These are phyloP conservation scores for Paralagenidium karlingii DNA, from an alignment of 352 stramenopile genomes.

Conservation along the genomic window DNA sequence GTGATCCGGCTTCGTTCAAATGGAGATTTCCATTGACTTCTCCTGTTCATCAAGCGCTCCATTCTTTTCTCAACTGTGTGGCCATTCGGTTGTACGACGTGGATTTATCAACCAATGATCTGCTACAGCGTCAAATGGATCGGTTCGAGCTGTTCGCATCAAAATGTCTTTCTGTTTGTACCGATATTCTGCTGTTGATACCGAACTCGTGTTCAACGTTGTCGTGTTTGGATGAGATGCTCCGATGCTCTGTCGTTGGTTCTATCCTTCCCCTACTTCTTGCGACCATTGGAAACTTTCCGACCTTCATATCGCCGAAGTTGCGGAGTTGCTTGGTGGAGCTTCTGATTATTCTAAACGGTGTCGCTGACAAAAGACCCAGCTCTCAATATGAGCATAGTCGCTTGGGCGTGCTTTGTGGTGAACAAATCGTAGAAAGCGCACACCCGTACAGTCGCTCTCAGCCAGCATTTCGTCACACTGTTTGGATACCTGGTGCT, in stretches of 20 bases:
- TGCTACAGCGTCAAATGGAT: slow-evolving; percentile 4
- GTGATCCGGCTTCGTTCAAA: too few relatives aligned
- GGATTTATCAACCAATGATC: too few relatives aligned
- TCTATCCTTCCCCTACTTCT: slow-evolving; percentile 34
- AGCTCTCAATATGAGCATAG: too few relatives aligned
- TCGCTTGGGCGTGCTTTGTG: too few relatives aligned
- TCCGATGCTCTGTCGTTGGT: slow-evolving; percentile 20
- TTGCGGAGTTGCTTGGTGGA: slow-evolving; percentile 11
- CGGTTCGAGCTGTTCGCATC: slow-evolving; percentile 30
- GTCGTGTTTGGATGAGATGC: too few relatives aligned
- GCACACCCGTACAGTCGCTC: slow-evolving; percentile 48
- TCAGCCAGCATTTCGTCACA: slow-evolving; percentile 41
- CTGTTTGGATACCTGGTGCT: slow-evolving; percentile 38
- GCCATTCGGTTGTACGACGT: slow-evolving; percentile 23
- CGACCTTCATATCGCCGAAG: slow-evolving; percentile 13
- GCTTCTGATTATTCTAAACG: slow-evolving; percentile 20
- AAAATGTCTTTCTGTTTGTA: too few relatives aligned
- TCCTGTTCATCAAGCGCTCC: slow-evolving; percentile 22
- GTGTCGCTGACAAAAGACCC: too few relatives aligned
- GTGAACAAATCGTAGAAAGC: slow-evolving; percentile 39
- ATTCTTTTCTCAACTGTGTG: slow-evolving; percentile 33
- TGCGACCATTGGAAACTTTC: slow-evolving; percentile 25
- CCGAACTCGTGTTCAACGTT: too few relatives aligned
- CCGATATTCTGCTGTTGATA: too few relatives aligned
- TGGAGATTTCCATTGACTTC: slow-evolving; percentile 1